Base-by-base conservation (phyloP, 163 green algal genomes). In the Volvox carteri region DNA sequence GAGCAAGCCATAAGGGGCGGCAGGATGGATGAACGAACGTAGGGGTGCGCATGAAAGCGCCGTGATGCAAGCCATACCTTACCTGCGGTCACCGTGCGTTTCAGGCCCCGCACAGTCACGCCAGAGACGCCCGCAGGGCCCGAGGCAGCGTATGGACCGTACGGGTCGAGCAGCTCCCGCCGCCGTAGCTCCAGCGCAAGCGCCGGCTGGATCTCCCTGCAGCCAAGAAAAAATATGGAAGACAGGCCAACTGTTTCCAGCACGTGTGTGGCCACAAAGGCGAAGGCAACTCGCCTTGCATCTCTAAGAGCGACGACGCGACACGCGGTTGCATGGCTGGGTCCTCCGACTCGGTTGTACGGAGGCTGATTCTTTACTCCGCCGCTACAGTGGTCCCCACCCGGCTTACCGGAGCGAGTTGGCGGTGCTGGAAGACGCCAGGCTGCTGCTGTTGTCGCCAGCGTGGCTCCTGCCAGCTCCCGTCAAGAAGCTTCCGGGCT, bases 391-490 rank as follows among this genome's bases (percentile, higher is more conserved):
- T 8, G 54, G 3, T 23, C 28, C 19, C 28, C 54, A 65, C 4
- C 35, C 14, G 50, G 35, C 48, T 46, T 65, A 74, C 83, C 68
- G 80, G 23, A 88, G 68, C 12, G 83, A 88, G 25, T 88, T 70
- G 37, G 25, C 68, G 11, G 83, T 88, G 33, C 33, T 41, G 5
- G 83, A 88, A 0, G 83, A 88, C 12, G 83, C 83, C 0, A 88
- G 16, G 68, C 83, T 88, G 81, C 81, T 87, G 67, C 54, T 78
- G 50, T 88, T 67, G 35, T 88, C 83, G 33, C 79, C 81, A 28
- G 33, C 62, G 25, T 60, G 35, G 72, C 39, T 23, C n/a, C n/a
- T n/a, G n/a, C n/a, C n/a, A n/a, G 25, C 28, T 44, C 33, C 21
- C 65, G n/a, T 39, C 67, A 1, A 39, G 70, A 56, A 58, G 70